A percentile compares a stretch with the other conserved stretches of the same genome.
These are phyloP conservation scores for Phytophthora citrophthora DNA, from an alignment of 352 stramenopile genomes.

Conservation along the genomic window DNA sequence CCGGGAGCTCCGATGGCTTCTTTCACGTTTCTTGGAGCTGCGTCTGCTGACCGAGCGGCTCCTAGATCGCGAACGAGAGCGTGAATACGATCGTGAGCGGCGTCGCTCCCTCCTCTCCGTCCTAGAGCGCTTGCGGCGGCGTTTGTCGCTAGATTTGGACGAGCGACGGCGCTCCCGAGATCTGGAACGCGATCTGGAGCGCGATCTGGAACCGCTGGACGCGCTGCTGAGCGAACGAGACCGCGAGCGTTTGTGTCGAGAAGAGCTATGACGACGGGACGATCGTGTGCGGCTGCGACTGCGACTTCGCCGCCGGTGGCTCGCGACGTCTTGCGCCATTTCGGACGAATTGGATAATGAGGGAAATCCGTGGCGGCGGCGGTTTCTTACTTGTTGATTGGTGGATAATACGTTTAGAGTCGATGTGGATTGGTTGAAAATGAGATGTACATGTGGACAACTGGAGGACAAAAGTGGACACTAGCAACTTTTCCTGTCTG, in stretches of 20 bases:
- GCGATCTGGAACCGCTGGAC: slow-evolving; percentile 31
- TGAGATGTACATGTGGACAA: slow-evolving; percentile 2
- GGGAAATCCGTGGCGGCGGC: slow-evolving; percentile 21
- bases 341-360: slow-evolving; percentile 30
- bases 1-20: slow-evolving; percentile 23
- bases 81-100: slow-evolving; percentile 32
- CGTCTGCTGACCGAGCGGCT: slow-evolving; percentile 38
- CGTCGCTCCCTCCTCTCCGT: slow-evolving; percentile 20
- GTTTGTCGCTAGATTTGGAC: slow-evolving; percentile 33
- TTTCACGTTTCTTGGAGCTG: slow-evolving; percentile 33
- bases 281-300: slow-evolving; percentile 33
- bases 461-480: slow-evolving; percentile 30
- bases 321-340: slow-evolving; percentile 35
- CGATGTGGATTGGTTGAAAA: slow-evolving; percentile 20
- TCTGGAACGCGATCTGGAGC: slow-evolving; percentile 41
- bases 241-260: slow-evolving; percentile 32
- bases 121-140: slow-evolving; percentile 38
- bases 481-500: slow-evolving; percentile 1
- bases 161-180: slow-evolving; percentile 37
- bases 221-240: slow-evolving; percentile 32
- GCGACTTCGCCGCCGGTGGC: slow-evolving; percentile 42
- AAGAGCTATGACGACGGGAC: slow-evolving; percentile 34
- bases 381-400: slow-evolving; percentile 28
- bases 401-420: slow-evolving; percentile 11
- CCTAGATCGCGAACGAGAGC: slow-evolving; percentile 29